A percentile compares a stretch with the other conserved stretches of the same genome.
Conservation (phyloP, 169 alveolate genomes). For the Plasmodium relictum region DNA sequence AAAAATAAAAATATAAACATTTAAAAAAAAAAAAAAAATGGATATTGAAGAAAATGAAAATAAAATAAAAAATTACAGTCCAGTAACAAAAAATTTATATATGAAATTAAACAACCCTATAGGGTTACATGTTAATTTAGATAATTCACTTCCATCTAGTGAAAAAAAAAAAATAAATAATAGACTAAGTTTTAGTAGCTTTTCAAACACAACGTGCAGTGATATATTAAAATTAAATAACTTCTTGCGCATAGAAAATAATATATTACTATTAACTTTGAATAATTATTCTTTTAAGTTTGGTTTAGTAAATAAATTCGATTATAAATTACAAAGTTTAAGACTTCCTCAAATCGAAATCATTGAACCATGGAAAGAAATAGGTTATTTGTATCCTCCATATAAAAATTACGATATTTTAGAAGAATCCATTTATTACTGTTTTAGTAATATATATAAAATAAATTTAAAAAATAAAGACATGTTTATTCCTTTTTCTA, state of each 20-base stretch:
- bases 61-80: conserved; percentile 10
- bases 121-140: conserved; percentile 33
- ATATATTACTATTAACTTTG: conserved; percentile 44
- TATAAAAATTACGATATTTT: conserved; percentile 68
- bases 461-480: conserved; percentile 69
- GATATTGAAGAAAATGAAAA: neutral
- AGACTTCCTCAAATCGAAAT: conserved; percentile 71
- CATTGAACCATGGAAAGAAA: conserved; percentile 66
- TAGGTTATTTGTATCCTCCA: conserved; percentile 55
- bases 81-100: conserved; percentile 57
- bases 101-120: conserved; percentile 61
- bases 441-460: conserved; percentile 65
- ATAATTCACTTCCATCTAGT: conserved; percentile 20
- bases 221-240: conserved; percentile 65
- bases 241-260: conserved; percentile 42
- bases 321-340: conserved; percentile 61
- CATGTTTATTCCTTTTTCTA: conserved; percentile 68
- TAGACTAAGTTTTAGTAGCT: conserved; percentile 66
- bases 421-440: conserved; percentile 66
- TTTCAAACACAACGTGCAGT: conserved; percentile 76
- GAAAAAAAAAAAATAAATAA: conserved; percentile 35
- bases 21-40: no score
- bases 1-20: no score
- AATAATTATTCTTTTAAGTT: conserved; percentile 66
- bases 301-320: conserved; percentile 58